Base-by-base conservation (phyloP, 192 early-diverging fungal species). In the Fimicolochytrium jonesii region DNA sequence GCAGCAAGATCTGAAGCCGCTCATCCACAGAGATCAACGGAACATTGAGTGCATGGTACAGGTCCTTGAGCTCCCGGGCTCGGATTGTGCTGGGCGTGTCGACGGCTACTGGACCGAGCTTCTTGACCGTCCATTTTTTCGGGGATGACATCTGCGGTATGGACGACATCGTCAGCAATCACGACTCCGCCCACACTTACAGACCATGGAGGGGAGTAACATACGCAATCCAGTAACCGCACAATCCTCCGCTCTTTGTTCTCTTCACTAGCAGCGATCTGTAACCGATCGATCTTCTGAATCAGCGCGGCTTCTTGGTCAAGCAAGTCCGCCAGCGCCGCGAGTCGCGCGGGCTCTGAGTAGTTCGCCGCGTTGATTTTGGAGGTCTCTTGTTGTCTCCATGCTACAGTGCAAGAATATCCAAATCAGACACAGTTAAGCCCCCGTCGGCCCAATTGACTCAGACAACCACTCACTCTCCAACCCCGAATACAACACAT, bases 41-140 rank as follows among this genome's bases (percentile, higher is more conserved):
- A n/a, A 70, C 48, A 42, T 71, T 78, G 7, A 84, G 55, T 23
- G 82, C 77, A 50, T 84, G 77, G 64, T 84, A 84, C 64, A 84
- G 51, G 45, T 84, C 82, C 18, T 73, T 58, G 22, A 84, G 67
- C 61, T 84, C 82, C n/a, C 81, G 50, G 13, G 82, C 82, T 23
- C 82, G 68, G 32, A 84, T 74, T 2, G 77, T 84, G 45, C 74
- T 70, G 6, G 82, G 82, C 4, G 82, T 84, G 46, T 84, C 82
- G 22, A 84, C 82, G 7, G 43, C 43, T 15, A 69, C 67, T 33
- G 30, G 18, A 26, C 26, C 28, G 26, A 30, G 42, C 9, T 28
- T 42, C 22, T 10, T 31, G 34, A 36, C n/a, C 4, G 37, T 37
- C 55, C 47, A 64, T 15, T 41, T 18, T 18, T 44, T 46, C 2